A percentile compares a stretch with the other conserved stretches of the same genome.
phyloP scores from a whole-genome alignment of 192 early-diverging fungal genomes.

The Umbelopsis vinacea region DNA sequence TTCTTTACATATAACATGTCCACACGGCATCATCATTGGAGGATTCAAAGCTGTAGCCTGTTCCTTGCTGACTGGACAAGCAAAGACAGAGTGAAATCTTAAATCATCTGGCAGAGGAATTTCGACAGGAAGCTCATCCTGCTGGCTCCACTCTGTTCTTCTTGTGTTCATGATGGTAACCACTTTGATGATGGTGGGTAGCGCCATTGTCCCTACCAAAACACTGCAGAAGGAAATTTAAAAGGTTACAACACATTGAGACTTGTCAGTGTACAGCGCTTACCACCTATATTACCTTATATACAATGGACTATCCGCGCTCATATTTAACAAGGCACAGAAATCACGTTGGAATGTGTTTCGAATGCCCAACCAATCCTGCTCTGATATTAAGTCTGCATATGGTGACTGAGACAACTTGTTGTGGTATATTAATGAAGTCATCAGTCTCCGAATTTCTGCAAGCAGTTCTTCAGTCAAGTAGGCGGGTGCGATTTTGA shows the following conservation, averaged over 20 bases:
- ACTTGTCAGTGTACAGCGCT: not conserved
- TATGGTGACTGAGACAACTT: slow-evolving; percentile 47
- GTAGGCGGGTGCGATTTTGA: too few relatives aligned
- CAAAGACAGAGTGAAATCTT: slow-evolving; percentile 94
- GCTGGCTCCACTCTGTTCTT: slow-evolving; percentile 88
- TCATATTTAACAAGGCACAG: slow-evolving; percentile 73
- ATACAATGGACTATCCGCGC: slow-evolving; percentile 74
- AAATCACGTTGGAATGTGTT: slow-evolving; percentile 78
- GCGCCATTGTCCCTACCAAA: slow-evolving; percentile 82
- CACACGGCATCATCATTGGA: slow-evolving; percentile 98
- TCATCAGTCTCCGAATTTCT: slow-evolving; percentile 57
- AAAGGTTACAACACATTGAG: not conserved
- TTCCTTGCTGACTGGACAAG: slow-evolving; percentile 97
- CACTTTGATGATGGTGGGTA: slow-evolving; percentile 94
- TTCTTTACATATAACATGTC: slow-evolving; percentile 95
- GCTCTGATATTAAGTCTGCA: slow-evolving; percentile 45
- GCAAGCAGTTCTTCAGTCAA: slow-evolving; percentile 1
- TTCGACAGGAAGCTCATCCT: slow-evolving; percentile 91
- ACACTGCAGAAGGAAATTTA: slow-evolving; percentile 43
- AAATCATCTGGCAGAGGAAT: slow-evolving; percentile 86
- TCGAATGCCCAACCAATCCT: slow-evolving; percentile 59
- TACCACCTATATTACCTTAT: slow-evolving; percentile 53
- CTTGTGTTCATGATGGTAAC: slow-evolving; percentile 85
- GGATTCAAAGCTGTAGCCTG: slow-evolving; percentile 91
- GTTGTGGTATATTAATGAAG: slow-evolving; percentile 40